Evolutionary conservation across 1,139 yeast species (phyloP).

Genomic region (Hyphopichia buzzinii): DNA sequence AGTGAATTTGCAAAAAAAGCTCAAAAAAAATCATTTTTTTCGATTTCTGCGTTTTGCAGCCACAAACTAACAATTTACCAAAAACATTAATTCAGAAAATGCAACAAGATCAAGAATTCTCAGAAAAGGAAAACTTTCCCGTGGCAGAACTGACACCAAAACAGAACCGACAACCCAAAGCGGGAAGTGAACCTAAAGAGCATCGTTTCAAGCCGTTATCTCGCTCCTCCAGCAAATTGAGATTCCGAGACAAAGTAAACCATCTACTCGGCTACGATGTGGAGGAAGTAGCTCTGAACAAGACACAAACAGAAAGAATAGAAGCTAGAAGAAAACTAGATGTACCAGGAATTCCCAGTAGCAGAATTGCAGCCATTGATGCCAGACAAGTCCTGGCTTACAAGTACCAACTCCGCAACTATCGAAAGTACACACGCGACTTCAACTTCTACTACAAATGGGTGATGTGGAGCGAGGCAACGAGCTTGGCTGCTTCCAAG

Average conservation of each 20-base stretch:
- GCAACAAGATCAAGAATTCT: not conserved
- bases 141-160: not conserved
- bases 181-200: not conserved
- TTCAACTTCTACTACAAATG: constrained; percentile 17
- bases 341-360: constrained; percentile 13
- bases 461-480: constrained; percentile 14
- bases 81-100: not conserved
- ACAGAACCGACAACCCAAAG: not conserved
- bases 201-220: constrained; percentile 1
- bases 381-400: constrained; percentile 13
- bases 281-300: not conserved
- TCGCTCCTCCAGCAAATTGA: constrained; percentile 8
- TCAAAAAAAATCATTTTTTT: too few species aligned
- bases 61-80: not conserved
- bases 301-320: not conserved
- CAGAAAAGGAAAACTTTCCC: not conserved
- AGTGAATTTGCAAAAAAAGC: too few species aligned
- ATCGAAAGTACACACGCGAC: not conserved
- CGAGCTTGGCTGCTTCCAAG: constrained; percentile 3
- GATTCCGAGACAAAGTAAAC: constrained; percentile 18
- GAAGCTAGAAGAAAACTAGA: not conserved
- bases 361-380: constrained; percentile 15
- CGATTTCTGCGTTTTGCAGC: not conserved
- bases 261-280: constrained; percentile 12
- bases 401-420: constrained; percentile 8